Evolutionary conservation across 2,329 filamentous ascomycete species (phyloP).

Genomic region (Chaetomiaceae sp.): DNA sequence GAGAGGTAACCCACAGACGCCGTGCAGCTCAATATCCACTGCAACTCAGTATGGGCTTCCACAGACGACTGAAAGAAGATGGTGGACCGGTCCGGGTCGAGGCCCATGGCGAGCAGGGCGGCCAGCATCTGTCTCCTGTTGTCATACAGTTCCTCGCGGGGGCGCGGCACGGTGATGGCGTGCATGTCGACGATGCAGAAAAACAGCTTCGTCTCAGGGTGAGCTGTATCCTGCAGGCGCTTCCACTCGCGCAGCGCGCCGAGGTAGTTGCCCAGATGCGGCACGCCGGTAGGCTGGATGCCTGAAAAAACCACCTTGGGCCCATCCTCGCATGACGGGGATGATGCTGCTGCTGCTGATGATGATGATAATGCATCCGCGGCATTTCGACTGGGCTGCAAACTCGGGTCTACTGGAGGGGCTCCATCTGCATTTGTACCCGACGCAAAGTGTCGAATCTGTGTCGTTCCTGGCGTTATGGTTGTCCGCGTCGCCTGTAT

Average conservation of each 20-base stretch:
- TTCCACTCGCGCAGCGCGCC: slow-evolving; percentile 88
- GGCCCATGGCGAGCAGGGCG: slow-evolving; percentile 74
- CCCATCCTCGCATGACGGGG: too few relatives aligned
- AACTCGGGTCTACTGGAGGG: too few relatives aligned
- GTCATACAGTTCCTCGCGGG: slow-evolving; percentile 55
- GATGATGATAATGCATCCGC: not conserved
- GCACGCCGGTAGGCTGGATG: slow-evolving; percentile 92
- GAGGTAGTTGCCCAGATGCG: slow-evolving; percentile 92
- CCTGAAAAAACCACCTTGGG: slow-evolving; percentile 75
- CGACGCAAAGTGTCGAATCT: too few relatives aligned
- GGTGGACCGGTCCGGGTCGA: slow-evolving; percentile 70
- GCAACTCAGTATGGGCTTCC: slow-evolving; percentile 77
- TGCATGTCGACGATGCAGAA: slow-evolving; percentile 93
- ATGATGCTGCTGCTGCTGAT: too few relatives aligned
- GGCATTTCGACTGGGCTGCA: not conserved
- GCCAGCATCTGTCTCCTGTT: slow-evolving; percentile 73
- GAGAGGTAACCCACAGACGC: slow-evolving; percentile 91
- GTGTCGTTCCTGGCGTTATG: not conserved
- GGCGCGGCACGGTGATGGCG: slow-evolving; percentile 77
- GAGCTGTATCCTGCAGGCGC: slow-evolving; percentile 63
- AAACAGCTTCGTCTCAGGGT: slow-evolving; percentile 57
- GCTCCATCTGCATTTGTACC: too few relatives aligned
- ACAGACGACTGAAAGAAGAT: slow-evolving; percentile 82
- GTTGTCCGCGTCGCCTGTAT: not conserved
- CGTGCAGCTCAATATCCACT: slow-evolving; percentile 94